Percentiles rank a stretch among this genome's conserved stretches.
Evolutionary conservation across 495 filamentous ascomycete species (phyloP).

Genomic region (Letharia columbiana): DNA sequence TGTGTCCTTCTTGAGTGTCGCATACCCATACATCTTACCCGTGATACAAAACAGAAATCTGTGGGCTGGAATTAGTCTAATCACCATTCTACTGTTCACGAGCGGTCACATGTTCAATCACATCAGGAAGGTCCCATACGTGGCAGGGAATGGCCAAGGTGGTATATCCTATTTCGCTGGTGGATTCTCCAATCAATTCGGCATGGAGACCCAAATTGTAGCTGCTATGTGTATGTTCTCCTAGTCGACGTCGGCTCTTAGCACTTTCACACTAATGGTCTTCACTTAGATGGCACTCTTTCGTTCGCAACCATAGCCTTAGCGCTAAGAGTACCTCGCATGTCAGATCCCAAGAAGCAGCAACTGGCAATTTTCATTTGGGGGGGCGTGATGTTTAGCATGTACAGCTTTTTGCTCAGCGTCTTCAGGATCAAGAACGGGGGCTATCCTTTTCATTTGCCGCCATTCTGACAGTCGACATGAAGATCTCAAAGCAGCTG

Average conservation of each 20-base stretch:
- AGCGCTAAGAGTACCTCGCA: slow-evolving; percentile 83
- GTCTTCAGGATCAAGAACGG: slow-evolving; percentile 92
- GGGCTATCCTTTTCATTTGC: slow-evolving; percentile 88
- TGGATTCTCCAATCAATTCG: slow-evolving; percentile 92
- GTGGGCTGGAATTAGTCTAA: slow-evolving; percentile 86
- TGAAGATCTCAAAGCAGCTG: background rate
- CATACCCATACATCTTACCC: slow-evolving; percentile 78
- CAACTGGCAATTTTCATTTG: slow-evolving; percentile 76
- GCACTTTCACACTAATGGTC: slow-evolving; percentile 23
- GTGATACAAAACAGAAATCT: slow-evolving; percentile 82
- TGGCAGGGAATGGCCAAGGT: slow-evolving; percentile 74
- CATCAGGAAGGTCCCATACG: slow-evolving; percentile 94
- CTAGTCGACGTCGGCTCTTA: background rate
- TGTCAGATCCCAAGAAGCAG: slow-evolving; percentile 66
- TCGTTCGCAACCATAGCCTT: slow-evolving; percentile 85
- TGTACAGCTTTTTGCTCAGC: slow-evolving; percentile 91
- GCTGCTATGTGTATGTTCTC: slow-evolving; percentile 81
- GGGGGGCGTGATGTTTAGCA: slow-evolving; percentile 65
- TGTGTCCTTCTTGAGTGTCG: slow-evolving; percentile 59
- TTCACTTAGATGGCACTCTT: slow-evolving; percentile 69
- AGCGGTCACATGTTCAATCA: slow-evolving; percentile 99
- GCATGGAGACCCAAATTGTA: slow-evolving; percentile 91
- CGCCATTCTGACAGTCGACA: slow-evolving; percentile 58
- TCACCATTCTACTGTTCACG: slow-evolving; percentile 88
- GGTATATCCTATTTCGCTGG: slow-evolving; percentile 86